phyloP scores from a whole-genome alignment of 2,329 filamentous ascomycete species.

The Penicillium digitatum region DNA sequence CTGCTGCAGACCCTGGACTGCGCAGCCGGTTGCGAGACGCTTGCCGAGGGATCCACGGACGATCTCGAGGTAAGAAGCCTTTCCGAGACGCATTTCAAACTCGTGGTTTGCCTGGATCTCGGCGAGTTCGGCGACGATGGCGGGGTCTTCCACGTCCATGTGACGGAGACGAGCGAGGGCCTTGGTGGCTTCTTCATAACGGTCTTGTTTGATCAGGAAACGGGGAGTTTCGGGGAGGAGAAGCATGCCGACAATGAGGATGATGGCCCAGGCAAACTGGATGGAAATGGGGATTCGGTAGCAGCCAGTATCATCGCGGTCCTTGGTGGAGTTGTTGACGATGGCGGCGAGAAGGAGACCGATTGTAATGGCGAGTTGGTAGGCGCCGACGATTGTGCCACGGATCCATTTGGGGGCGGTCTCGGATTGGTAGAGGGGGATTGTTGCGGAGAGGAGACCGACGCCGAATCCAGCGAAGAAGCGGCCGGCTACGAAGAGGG shows the following conservation, averaged over 20 bases:
- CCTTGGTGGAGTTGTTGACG: conserved; percentile 66
- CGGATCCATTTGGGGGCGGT: conserved; percentile 68
- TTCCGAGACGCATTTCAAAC: conserved; percentile 56
- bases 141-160: conserved; percentile 60
- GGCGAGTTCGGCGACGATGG: conserved; percentile 69
- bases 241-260: conserved; percentile 68
- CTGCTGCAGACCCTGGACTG: conserved; percentile 40
- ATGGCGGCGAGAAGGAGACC: conserved; percentile 69
- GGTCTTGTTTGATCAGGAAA: conserved; percentile 73
- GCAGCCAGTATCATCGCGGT: conserved; percentile 57
- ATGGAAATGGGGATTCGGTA: conserved; percentile 77
- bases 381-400: conserved; percentile 69
- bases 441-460: conserved; percentile 65
- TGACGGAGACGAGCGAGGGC: conserved; percentile 66
- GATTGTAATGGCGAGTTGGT: conserved; percentile 76
- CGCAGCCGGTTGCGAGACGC: conserved; percentile 37
- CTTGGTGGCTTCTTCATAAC: conserved; percentile 59
- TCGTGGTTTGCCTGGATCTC: conserved; percentile 86
- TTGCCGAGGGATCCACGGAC: conserved; percentile 31
- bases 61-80: conserved; percentile 10
- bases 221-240: conserved; percentile 78
- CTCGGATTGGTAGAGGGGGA: conserved; percentile 72
- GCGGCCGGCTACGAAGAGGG: conserved; percentile 47
- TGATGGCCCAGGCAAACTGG: conserved; percentile 74
- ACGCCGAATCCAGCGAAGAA: conserved; percentile 55